Base-by-base conservation (phyloP, 257 asterid genomes). In the Solanum clarkiae region DNA sequence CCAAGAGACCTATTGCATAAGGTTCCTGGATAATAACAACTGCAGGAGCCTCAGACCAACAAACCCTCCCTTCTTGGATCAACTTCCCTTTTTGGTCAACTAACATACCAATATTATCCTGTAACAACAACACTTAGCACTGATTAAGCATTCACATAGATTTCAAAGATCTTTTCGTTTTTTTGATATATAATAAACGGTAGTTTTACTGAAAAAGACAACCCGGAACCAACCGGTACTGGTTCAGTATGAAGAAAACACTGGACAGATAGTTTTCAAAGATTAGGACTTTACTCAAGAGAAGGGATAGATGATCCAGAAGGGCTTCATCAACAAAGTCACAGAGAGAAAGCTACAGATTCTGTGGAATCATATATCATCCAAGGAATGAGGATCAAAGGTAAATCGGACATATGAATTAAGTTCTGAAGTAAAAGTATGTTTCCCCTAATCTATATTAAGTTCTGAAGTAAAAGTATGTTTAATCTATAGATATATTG, bases 21-120 rank as follows among this genome's bases (percentile, higher is more conserved):
- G 98, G 99, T 88, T 90, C 92, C 91, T 93, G 94, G 85, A 92
- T 91, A 83, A 91, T 89, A 86, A 94, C 91, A 74, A 92, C 89
- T 29, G 93, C 89, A 84, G 98, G 99, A 87, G 99, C 98, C 88
- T 97, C 99, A 10, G 99, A 97, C 99, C 99, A 97, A 92, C 97
- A 94, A 86, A 97, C 87, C 91, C 97, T 92, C 86, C 98, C 99
- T 85, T 93, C 99, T 88, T 93, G 99, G 68, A 93, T 95, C 90
- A 95, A 98, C 93, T 97, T 97, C 26, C 99, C 99, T 57, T 95
- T 97, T 93, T 97, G 98, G 89, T 97, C 97, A 84, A 97, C 98
- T 90, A 97, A 92, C 84, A 97, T 95, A 82, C 99, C 99, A 86
- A 97, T 95, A 87, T 97, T 97, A 87, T 97, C 99, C 99, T 97